Base-by-base conservation (phyloP, 1,284 basidiomycete species). In the Tilletia walkeri region DNA sequence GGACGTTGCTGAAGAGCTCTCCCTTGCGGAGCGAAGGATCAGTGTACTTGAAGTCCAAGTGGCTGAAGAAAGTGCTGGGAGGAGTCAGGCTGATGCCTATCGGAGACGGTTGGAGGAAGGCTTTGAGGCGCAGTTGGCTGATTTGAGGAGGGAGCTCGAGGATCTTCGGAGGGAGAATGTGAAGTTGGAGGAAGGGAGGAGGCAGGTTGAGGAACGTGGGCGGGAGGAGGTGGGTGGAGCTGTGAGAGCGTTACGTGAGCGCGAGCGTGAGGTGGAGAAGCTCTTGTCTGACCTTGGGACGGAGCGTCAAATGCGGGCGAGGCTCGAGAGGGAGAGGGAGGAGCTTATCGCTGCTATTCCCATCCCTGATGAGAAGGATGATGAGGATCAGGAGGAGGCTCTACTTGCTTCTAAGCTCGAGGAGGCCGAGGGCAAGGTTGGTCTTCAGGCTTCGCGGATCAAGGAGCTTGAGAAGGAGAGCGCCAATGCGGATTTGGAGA, bases 381-480 rank as follows among this genome's bases (percentile, higher is more conserved):
- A 30, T 5, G 34, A n/a, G 56, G 24, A 63, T 56, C n/a, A 56
- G 34, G 20, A 30, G 20, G 14, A 30, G 54, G 34, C 18, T 4
- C 3, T 7, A 45, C 41, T 45, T 45, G 41, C 41, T 14, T 7
- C 41, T 7, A 34, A 61, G 24, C 50, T 53, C 50, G 6, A 24
- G 1, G 20, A 53, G 50, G 16, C 36, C 16, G 36, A 63, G 38
- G 59, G 16, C 1, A 38, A 63, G n/a, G 14, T 39, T 3, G 9
- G 7, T 12, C 30, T 18, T 18, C 59, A 63, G 36, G 59, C 59
- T n/a, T 18, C 59, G 16, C 59, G 59, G 12, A 63, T 63, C 59
- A 63, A 39, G 34, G 59, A 63, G 36, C 59, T 63, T 14, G 59
- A 63, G 59, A 63, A 38, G 59, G 30, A 63, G 34, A 63, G 59